A percentile compares a stretch with the other conserved stretches of the same genome.
phyloP scores from a whole-genome alignment of 306 rosid genomes.

The Ceratonia siliqua region DNA sequence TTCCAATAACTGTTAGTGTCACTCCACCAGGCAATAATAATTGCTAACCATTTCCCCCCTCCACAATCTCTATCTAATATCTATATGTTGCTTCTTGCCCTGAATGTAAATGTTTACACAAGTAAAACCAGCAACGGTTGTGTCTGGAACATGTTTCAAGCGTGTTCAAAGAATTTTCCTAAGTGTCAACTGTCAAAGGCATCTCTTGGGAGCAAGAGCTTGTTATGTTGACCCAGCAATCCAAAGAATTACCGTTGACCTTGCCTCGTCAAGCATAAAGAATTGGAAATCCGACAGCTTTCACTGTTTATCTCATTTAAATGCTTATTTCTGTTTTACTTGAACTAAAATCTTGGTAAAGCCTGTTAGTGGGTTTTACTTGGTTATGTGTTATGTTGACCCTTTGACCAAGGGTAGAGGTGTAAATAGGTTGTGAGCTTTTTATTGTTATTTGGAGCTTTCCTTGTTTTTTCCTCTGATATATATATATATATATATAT shows the following conservation, averaged over 20 bases:
- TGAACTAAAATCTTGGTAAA: no score
- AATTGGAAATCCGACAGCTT: no score
- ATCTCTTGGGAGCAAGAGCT: background rate
- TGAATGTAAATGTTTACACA: background rate
- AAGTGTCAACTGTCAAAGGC: background rate
- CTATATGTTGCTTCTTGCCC: slow-evolving; percentile 1
- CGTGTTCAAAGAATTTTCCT: background rate
- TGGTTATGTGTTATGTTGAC: no score
- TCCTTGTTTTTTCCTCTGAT: no score
- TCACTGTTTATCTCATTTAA: background rate
- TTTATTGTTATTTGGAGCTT: no score
- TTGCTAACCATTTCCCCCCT: no score
- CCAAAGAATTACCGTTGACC: slow-evolving; percentile 11
- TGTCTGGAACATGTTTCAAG: background rate
- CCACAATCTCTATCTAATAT: no score
- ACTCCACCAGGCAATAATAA: background rate
- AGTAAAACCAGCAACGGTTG: background rate
- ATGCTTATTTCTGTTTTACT: background rate
- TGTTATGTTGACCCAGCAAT: slow-evolving; percentile 18
- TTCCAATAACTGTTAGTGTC: no score
- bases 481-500: no score
- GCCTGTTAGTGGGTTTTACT: no score
- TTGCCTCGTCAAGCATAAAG: background rate
- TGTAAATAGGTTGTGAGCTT: no score
- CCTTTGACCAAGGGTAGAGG: no score